Conservation (phyloP, 148 eudicot species). For the Rhododendron kiyosumense region DNA sequence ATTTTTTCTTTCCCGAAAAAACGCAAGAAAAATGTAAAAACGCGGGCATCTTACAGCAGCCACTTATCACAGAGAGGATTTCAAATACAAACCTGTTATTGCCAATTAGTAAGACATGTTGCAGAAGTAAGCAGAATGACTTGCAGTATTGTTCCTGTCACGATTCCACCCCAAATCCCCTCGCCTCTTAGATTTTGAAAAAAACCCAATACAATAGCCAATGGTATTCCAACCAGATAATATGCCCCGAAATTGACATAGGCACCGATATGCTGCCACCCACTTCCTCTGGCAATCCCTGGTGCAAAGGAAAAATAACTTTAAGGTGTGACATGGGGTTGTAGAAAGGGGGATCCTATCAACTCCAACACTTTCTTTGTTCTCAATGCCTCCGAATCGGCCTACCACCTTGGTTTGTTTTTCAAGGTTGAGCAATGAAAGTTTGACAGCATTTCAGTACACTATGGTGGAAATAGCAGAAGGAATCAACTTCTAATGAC, state of each 20-base stretch:
- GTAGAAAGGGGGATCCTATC: too few species aligned
- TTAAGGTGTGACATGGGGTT: neutral
- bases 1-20: neutral
- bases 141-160: slow-evolving; percentile 13
- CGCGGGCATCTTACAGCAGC: too few species aligned
- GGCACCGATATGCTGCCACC: slow-evolving; percentile 38
- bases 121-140: slow-evolving; percentile 6
- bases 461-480: neutral
- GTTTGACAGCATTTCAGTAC: too few species aligned
- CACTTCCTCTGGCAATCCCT: slow-evolving; percentile 47
- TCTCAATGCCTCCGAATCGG: too few species aligned
- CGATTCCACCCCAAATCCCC: slow-evolving; percentile 28
- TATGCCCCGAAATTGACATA: slow-evolving; percentile 39
- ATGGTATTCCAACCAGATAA: slow-evolving; percentile 35
- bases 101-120: slow-evolving; percentile 23
- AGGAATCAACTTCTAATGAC: neutral
- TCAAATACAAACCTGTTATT: slow-evolving; percentile 22
- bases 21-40: too few species aligned
- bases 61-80: neutral
- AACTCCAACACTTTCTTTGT: too few species aligned
- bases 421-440: too few species aligned
- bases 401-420: too few species aligned
- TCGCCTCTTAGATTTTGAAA: slow-evolving; percentile 22
- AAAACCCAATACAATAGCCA: slow-evolving; percentile 25
- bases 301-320: neutral